Evolutionary conservation across 164 flowering plant species (phyloP), one percentile per base, ranked within the genome.

Genomic region (Chimonanthus salicifolius): DNA sequence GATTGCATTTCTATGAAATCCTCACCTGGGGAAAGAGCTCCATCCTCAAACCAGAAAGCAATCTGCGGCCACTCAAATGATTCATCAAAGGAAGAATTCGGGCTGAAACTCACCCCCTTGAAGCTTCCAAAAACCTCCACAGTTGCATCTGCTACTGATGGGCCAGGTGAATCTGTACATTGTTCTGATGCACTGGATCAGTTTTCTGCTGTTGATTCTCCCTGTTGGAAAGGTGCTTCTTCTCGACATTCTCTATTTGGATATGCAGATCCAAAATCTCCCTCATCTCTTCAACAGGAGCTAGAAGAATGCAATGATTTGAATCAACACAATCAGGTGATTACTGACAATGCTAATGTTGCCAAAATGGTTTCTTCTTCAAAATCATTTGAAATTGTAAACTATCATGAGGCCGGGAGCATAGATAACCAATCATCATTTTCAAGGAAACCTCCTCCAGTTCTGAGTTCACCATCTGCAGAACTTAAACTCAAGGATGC

Each of bases 201-300:
- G 73, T 75, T 74, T 65, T 83, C 83, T 72, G 79, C 85, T 62
- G 88, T 83, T 67, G 97, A 91, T 75, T 91, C 92, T 70, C 91
- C 97, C 7, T 87, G 94, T 87, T 91, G 97, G 97, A 89, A 84
- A 84, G 94, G 94, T 66, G 85, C 84, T 63, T 78, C 84, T 10
- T 75, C 80, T 74, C 77, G 20, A 33, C 74, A 72, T 68, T 75
- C 85, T 68, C 74, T 77, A 21, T 78, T 78, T 80, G 82, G 71
- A 49, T 63, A 65, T 75, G 74, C 80, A 63, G 84, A 84, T 76
- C 67, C 73, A 67, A 68, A 13, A 45, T 15, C 68, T 72, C 54
- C 78, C 13, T 5, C 47, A 20, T 51, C 64, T 64, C 67, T 78
- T 47, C 10, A 18, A 69, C 74, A 77, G 64, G 76, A 78, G 33